Percentiles rank a stretch among this genome's conserved stretches.
phyloP scores from a whole-genome alignment of 305 asterid genomes.

The Fraxinus baroniana region DNA sequence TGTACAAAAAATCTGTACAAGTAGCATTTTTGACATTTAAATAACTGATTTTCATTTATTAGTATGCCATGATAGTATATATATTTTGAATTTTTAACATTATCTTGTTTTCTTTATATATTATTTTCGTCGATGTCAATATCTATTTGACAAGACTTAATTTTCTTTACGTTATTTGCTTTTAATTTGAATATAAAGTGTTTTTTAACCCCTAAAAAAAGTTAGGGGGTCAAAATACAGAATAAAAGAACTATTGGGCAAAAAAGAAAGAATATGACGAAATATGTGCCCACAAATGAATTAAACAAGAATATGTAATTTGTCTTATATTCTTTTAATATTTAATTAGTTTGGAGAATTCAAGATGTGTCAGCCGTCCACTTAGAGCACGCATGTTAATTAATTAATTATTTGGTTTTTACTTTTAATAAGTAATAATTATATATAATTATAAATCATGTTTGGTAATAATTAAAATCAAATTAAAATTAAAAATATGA shows the following conservation, averaged over 20 bases:
- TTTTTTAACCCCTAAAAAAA: not conserved
- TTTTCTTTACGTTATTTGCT: not conserved
- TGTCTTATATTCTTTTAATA: slow-evolving; percentile 13
- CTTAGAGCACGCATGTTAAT: not conserved
- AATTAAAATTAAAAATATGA: too few species aligned
- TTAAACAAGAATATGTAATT: slow-evolving; percentile 16
- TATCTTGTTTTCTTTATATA: not conserved
- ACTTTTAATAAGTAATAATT: not conserved
- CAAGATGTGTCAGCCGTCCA: slow-evolving; percentile 2
- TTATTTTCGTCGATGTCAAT: not conserved
- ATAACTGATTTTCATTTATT: too few species aligned
- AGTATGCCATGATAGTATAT: not conserved
- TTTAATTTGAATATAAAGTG: not conserved
- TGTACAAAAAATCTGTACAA: too few species aligned
- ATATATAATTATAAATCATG: not conserved
- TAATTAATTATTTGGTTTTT: slow-evolving; percentile 1
- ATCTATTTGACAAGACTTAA: not conserved
- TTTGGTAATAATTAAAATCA: too few species aligned
- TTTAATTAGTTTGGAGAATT: slow-evolving; percentile 1
- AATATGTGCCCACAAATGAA: slow-evolving; percentile 19
- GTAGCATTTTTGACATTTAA: not conserved
- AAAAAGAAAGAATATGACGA: slow-evolving; percentile 7
- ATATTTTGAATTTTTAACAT: not conserved
- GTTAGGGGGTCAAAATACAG: not conserved
- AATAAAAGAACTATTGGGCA: not conserved